A percentile compares a stretch with the other conserved stretches of the same genome.
phyloP scores from a whole-genome alignment of 176 grass and related monocot genomes.

The Oryza meyeriana region DNA sequence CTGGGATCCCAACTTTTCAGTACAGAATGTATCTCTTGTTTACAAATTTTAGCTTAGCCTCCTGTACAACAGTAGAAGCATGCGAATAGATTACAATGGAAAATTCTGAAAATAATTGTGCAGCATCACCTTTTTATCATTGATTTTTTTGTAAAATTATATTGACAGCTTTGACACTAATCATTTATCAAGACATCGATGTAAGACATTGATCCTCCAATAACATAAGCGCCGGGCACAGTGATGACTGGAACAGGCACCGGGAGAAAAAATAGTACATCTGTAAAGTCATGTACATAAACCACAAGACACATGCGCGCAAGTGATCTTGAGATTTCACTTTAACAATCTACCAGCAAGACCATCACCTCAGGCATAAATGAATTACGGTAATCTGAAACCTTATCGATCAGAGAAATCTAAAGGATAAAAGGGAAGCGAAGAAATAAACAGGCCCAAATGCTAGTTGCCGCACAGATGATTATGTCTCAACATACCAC shows the following conservation, averaged over 20 bases:
- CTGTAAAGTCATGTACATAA: constrained; percentile 7
- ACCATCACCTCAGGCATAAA: not conserved
- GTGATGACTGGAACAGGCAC: constrained; percentile 21
- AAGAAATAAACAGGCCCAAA: constrained; percentile 15
- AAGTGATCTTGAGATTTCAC: not conserved
- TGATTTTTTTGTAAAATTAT: not conserved
- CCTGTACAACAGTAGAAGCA: not conserved
- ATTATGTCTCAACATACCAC: not conserved
- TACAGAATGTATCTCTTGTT: not conserved
- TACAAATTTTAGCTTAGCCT: not conserved
- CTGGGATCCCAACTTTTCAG: not conserved
- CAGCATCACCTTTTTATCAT: not conserved
- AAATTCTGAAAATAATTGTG: not conserved
- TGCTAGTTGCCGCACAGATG: not conserved
- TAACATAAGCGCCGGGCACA: not conserved
- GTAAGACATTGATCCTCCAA: not conserved
- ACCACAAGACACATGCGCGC: not conserved
- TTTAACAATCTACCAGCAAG: not conserved
- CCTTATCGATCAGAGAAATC: not conserved
- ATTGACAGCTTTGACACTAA: not conserved
- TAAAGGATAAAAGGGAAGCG: not conserved
- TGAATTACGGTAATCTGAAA: not conserved
- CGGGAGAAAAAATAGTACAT: not conserved
- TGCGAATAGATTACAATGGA: not conserved
- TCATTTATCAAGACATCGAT: not conserved